These are phyloP conservation scores for Microbotryum violaceum DNA, from an alignment of 1,284 basidiomycete species.

Conservation along the genomic window DNA sequence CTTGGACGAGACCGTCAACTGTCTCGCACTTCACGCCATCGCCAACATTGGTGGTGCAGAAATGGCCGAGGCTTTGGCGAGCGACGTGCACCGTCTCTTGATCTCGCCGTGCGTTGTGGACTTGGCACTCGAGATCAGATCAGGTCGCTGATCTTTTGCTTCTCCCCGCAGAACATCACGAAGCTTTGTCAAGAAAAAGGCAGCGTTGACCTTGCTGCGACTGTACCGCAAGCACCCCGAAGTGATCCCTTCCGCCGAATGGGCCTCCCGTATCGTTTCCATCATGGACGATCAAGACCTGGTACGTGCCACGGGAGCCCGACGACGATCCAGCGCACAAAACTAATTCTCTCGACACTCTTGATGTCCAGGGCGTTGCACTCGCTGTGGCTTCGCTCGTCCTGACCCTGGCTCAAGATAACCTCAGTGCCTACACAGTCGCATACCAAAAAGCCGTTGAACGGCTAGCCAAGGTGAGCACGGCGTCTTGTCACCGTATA, in stretches of 20 bases:
- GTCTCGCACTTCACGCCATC: slow-evolving; percentile 93
- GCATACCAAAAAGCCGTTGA: slow-evolving; percentile 94
- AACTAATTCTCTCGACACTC: background rate
- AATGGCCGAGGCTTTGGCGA: slow-evolving; percentile 91
- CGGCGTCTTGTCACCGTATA: background rate
- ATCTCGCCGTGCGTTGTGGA: slow-evolving; percentile 77
- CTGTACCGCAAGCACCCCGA: slow-evolving; percentile 94
- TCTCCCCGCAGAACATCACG: slow-evolving; percentile 66
- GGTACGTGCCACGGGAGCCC: slow-evolving; percentile 43
- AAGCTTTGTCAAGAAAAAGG: slow-evolving; percentile 96
- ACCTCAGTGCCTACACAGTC: slow-evolving; percentile 77
- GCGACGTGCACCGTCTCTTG: slow-evolving; percentile 86
- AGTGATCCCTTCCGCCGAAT: slow-evolving; percentile 85
- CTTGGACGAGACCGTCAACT: slow-evolving; percentile 90
- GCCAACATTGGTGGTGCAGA: slow-evolving; percentile 96
- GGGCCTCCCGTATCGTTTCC: slow-evolving; percentile 88
- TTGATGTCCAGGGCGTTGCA: slow-evolving; percentile 66
- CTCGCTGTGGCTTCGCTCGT: slow-evolving; percentile 87
- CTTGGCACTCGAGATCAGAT: too few species aligned
- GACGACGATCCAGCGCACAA: background rate
- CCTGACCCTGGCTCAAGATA: slow-evolving; percentile 89
- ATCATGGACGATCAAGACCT: slow-evolving; percentile 91
- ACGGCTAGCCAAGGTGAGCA: slow-evolving; percentile 68
- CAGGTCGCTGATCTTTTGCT: background rate
- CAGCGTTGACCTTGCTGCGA: slow-evolving; percentile 83